A percentile compares a stretch with the other conserved stretches of the same genome.
phyloP scores from a whole-genome alignment of 192 early-diverging fungal species.

The Neocallimastix lanati region DNA sequence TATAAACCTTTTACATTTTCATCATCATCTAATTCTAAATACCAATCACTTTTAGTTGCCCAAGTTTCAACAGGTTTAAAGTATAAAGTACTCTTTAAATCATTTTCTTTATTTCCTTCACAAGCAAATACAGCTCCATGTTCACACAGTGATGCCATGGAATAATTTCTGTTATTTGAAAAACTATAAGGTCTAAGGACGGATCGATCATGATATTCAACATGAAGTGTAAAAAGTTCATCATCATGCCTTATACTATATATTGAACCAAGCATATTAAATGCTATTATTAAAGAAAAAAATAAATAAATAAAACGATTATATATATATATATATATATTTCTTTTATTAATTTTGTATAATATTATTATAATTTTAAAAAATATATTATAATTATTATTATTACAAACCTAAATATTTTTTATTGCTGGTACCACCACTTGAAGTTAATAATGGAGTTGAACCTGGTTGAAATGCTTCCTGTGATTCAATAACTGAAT shows the following conservation, averaged over 20 bases:
- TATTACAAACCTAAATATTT: not conserved
- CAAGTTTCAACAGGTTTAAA: constrained; percentile 56
- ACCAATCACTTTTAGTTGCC: constrained; percentile 61
- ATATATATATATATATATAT: too few species aligned
- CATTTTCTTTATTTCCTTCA: constrained; percentile 14
- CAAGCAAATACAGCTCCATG: constrained; percentile 59
- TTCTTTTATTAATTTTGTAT: too few species aligned
- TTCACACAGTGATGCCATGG: constrained; percentile 51
- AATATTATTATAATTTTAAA: too few species aligned
- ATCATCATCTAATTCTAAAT: constrained; percentile 32
- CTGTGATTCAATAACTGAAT: constrained; percentile 15
- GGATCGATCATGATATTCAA: constrained; percentile 79
- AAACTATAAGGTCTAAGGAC: constrained; percentile 61
- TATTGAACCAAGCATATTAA: constrained; percentile 71
- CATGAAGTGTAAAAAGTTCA: constrained; percentile 55
- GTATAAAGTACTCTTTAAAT: constrained; percentile 34
- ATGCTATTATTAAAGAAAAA: constrained; percentile 29
- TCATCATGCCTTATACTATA: constrained; percentile 45
- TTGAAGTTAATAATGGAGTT: constrained; percentile 27
- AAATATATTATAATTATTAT: too few species aligned
- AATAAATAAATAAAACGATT: not conserved
- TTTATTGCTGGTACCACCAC: constrained; percentile 7
- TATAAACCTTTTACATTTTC: constrained; percentile 43
- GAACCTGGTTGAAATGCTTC: constrained; percentile 73
- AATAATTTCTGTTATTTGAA: constrained; percentile 55